These are phyloP conservation scores for Pythium biforme DNA, from an alignment of 352 stramenopile species.

Conservation along the genomic window DNA sequence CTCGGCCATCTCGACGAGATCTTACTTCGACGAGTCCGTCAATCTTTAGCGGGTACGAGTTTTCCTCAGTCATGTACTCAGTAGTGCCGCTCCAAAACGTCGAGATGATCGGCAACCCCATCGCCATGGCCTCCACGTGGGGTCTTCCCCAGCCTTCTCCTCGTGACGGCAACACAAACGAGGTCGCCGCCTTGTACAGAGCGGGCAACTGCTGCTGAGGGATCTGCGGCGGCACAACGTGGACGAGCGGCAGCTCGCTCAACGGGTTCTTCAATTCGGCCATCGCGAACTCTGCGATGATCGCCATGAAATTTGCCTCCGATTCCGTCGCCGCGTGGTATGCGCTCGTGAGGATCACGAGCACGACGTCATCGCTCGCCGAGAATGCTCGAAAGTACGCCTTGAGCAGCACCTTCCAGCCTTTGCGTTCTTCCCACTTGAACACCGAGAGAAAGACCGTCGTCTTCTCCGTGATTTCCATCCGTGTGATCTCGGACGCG, in stretches of 20 bases:
- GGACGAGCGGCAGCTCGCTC: conserved; percentile 48
- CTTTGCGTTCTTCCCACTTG: conserved; percentile 94
- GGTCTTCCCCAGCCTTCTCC: conserved; percentile 94
- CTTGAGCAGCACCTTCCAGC: conserved; percentile 83
- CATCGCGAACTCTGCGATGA: conserved; percentile 57
- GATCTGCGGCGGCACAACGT: conserved; percentile 63
- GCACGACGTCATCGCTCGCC: conserved; percentile 53
- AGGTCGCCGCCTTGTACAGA: conserved; percentile 76
- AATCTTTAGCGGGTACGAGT: conserved; percentile 82
- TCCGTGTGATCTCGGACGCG: conserved; percentile 24
- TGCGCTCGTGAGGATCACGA: conserved; percentile 86
- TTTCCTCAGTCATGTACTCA: conserved; percentile 86
- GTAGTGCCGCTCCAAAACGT: conserved; percentile 92
- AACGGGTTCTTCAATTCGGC: conserved; percentile 46
- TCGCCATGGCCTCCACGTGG: conserved; percentile 93
- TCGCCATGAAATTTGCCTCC: conserved; percentile 43
- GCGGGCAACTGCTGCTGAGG: conserved; percentile 52
- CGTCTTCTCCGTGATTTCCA: conserved; percentile 39
- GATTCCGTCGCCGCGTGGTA: conserved; percentile 71
- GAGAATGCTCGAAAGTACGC: conserved; percentile 84
- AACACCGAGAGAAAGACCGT: conserved; percentile 92
- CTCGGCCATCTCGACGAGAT: not conserved
- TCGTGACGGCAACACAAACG: conserved; percentile 89
- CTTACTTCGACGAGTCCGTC: conserved; percentile 74
- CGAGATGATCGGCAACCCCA: conserved; percentile 87